Conservation (phyloP, 2,329 filamentous ascomycete species). For the Pezicula rhizophila region DNA sequence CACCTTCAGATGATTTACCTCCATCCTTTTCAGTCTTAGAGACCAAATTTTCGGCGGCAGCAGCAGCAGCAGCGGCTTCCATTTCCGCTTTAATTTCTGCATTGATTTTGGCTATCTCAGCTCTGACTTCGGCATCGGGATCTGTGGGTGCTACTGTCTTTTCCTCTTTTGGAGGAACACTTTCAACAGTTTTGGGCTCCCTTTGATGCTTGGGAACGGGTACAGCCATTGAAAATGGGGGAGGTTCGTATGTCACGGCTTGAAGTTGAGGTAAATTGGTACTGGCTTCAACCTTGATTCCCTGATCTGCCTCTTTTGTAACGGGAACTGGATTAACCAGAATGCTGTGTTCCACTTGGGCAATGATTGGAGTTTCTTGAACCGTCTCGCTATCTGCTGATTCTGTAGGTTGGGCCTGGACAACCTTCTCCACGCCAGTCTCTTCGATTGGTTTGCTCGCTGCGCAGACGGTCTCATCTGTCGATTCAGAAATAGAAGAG, state of each 20-base stretch:
- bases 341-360: not conserved
- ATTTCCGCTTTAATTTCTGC: too few relatives aligned
- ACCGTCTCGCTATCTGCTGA: not conserved
- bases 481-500: conserved; percentile 58
- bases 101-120: too few relatives aligned
- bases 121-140: not conserved
- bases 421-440: not conserved
- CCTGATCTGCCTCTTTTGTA: not conserved
- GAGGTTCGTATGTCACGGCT: conserved; percentile 1
- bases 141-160: not conserved
- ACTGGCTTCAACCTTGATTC: not conserved
- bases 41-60: too few relatives aligned
- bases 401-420: not conserved
- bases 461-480: conserved; percentile 50
- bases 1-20: too few relatives aligned
- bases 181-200: not conserved
- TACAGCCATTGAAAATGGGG: not conserved
- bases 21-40: too few relatives aligned
- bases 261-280: not conserved
- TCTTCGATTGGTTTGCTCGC: conserved; percentile 5
- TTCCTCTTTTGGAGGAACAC: not conserved
- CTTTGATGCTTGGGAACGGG: not conserved
- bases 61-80: too few relatives aligned
- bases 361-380: not conserved
- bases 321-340: not conserved